Conservation (phyloP, 176 grass and related monocot genomes). For the Areca catechu region DNA sequence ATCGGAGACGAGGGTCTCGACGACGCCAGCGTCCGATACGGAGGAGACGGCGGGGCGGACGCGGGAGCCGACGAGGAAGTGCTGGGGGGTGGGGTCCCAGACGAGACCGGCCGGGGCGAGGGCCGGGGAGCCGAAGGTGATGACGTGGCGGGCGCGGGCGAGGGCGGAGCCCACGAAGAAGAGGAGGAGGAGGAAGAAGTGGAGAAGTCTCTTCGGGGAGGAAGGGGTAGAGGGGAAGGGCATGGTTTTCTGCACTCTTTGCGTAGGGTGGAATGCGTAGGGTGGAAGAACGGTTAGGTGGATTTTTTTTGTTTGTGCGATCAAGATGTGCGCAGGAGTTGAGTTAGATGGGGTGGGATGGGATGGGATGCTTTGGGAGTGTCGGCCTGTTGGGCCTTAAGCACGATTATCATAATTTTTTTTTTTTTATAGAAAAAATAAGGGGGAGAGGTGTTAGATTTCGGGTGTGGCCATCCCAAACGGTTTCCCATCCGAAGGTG, state of each 20-base stretch:
- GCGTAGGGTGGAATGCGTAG: too few species aligned
- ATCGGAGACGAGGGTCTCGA: constrained; percentile 47
- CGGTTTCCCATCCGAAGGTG: too few species aligned
- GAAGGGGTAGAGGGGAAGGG: background rate
- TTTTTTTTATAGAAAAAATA: too few species aligned
- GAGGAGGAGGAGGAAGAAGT: background rate
- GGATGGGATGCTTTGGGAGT: too few species aligned
- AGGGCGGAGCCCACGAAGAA: constrained; percentile 10
- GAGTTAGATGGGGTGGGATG: too few species aligned
- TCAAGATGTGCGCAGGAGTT: too few species aligned
- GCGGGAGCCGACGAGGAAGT: constrained; percentile 64
- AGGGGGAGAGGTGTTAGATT: too few species aligned
- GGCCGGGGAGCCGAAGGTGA: constrained; percentile 28
- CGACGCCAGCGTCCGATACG: constrained; percentile 75
- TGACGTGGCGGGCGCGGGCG: constrained; percentile 37
- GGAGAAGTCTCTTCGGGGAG: background rate
- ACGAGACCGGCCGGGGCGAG: constrained; percentile 38
- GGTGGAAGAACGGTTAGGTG: too few species aligned
- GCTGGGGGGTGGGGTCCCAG: constrained; percentile 67
- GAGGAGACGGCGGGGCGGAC: constrained; percentile 31
- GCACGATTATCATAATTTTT: too few species aligned
- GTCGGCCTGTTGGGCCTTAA: too few species aligned
- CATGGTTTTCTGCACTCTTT: constrained; percentile 2
- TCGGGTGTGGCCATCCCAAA: too few species aligned
- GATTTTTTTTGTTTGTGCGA: too few species aligned